A percentile compares a stretch with the other conserved stretches of the same genome.
Conservation (phyloP, 768 basidiomycete genomes). For the Pleurotus sapidus region DNA sequence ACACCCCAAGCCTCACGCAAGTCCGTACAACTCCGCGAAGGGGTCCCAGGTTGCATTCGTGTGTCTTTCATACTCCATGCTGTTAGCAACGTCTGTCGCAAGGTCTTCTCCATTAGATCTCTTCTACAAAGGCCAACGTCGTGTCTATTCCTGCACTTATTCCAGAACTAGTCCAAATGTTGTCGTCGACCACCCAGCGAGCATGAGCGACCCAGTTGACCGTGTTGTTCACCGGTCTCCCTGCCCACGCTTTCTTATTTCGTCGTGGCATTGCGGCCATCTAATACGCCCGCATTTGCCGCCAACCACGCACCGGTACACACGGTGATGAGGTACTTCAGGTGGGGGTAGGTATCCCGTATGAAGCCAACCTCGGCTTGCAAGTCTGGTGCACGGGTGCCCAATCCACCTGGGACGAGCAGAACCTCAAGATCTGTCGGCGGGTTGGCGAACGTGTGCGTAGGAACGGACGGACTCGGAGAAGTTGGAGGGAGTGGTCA, state of each 20-base stretch:
- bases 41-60: constrained; percentile 36
- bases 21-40: constrained; percentile 30
- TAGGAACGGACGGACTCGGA: constrained; percentile 33
- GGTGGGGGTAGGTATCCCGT: constrained; percentile 27
- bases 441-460: constrained; percentile 32
- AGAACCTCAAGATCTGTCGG: constrained; percentile 33
- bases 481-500: constrained; percentile 18
- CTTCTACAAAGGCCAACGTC: constrained; percentile 31
- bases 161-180: constrained; percentile 47
- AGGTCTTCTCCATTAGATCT: constrained; percentile 33
- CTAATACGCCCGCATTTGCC: constrained; percentile 37
- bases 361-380: constrained; percentile 28
- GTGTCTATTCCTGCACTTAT: constrained; percentile 43
- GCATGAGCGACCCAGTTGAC: constrained; percentile 43
- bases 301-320: constrained; percentile 40
- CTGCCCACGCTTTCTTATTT: constrained; percentile 35
- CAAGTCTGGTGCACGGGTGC: constrained; percentile 22
- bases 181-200: constrained; percentile 46
- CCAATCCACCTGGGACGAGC: constrained; percentile 28
- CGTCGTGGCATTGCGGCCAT: constrained; percentile 40
- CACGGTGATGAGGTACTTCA: constrained; percentile 39
- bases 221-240: constrained; percentile 21
- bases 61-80: constrained; percentile 38
- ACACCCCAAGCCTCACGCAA: background rate
- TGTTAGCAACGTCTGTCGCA: constrained; percentile 26